Evolutionary conservation across 1,284 basidiomycete species (phyloP).

Genomic region (Rhodotorula sp.): DNA sequence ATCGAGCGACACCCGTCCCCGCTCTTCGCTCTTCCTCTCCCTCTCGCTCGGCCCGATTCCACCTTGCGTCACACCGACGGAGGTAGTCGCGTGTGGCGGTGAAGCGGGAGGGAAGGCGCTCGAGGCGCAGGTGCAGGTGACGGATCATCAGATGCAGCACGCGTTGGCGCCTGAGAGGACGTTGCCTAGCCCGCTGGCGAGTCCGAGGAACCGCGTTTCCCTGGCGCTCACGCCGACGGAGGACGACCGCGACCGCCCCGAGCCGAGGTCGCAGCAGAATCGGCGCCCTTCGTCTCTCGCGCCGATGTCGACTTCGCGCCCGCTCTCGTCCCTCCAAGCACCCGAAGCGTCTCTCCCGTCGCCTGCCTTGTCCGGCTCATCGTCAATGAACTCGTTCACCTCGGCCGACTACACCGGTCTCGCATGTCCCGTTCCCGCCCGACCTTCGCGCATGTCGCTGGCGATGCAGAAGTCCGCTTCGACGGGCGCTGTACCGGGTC

Average conservation of each 20-base stretch:
- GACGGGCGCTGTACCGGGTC: not conserved
- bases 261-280: not conserved
- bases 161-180: not conserved
- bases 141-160: not conserved
- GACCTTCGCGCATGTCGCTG: not conserved
- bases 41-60: not conserved
- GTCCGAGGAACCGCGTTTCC: not conserved
- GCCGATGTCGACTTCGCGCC: not conserved
- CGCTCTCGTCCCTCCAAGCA: not conserved
- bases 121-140: not conserved
- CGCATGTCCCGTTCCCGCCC: not conserved
- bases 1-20: not conserved
- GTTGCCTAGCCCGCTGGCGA: not conserved
- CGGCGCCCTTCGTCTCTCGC: not conserved
- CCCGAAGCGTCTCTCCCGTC: not conserved
- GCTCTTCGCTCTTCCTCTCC: not conserved
- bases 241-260: not conserved
- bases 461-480: not conserved
- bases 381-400: not conserved
- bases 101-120: conserved; percentile 6
- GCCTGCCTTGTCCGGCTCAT: not conserved
- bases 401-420: not conserved
- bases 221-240: not conserved
- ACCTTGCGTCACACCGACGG: conserved; percentile 4
- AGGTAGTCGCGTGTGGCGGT: conserved; percentile 1